Evolutionary conservation across 176 grass and related monocot species (phyloP).

Genomic region (Alloteropsis semialata): DNA sequence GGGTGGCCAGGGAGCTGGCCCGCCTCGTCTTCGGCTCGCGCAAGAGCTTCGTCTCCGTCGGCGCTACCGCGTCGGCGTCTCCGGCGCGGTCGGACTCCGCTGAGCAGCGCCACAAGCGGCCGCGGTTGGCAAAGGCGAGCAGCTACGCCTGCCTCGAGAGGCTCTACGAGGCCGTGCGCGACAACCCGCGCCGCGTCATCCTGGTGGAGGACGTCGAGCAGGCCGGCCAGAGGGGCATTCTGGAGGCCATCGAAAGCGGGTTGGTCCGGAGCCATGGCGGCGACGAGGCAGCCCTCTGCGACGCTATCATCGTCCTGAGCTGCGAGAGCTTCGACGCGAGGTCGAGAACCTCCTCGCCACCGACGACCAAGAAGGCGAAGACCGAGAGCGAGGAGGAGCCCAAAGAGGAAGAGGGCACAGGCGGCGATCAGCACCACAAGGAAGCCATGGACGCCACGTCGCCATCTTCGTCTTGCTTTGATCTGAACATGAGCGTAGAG

Average conservation of each 20-base stretch:
- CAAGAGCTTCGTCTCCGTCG: conserved; percentile 41
- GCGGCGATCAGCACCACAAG: neutral
- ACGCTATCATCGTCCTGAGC: conserved; percentile 69
- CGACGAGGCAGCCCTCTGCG: conserved; percentile 40
- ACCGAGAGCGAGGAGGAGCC: conserved; percentile 8
- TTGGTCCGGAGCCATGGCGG: conserved; percentile 21
- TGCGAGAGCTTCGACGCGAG: conserved; percentile 52
- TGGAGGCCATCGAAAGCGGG: conserved; percentile 51
- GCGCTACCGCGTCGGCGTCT: conserved; percentile 20
- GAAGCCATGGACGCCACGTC: neutral
- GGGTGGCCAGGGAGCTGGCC: conserved; percentile 62
- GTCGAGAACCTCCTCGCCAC: conserved; percentile 48
- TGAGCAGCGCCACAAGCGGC: conserved; percentile 44
- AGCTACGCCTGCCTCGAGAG: conserved; percentile 27
- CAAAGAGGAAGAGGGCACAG: conserved; percentile 11
- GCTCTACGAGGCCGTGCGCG: conserved; percentile 52
- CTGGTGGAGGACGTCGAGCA: conserved; percentile 61
- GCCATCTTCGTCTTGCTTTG: conserved; percentile 32
- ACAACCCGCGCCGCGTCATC: conserved; percentile 63
- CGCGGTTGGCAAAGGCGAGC: conserved; percentile 16
- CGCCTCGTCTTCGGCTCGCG: conserved; percentile 63
- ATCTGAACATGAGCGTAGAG: conserved; percentile 64
- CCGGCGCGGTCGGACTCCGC: conserved; percentile 24
- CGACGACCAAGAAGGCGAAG: conserved; percentile 24
- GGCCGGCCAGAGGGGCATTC: conserved; percentile 40